Percentiles rank a stretch among this genome's conserved stretches.
phyloP scores from a whole-genome alignment of 768 basidiomycete genomes.

The Lactarius deliciosus region DNA sequence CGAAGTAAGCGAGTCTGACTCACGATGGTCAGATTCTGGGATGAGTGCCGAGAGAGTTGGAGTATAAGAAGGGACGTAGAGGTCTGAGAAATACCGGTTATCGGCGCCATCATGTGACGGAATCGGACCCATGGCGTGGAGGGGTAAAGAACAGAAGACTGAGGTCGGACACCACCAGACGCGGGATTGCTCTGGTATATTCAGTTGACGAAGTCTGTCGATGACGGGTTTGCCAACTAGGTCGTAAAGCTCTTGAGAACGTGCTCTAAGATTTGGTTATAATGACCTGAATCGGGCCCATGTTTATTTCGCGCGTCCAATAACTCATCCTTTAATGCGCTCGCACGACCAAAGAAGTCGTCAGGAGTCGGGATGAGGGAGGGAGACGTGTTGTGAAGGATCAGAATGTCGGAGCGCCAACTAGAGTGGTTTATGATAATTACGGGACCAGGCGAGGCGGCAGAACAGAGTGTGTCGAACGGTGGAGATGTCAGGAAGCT shows the following conservation, averaged over 20 bases:
- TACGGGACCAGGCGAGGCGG: background rate
- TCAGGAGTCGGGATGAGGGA: background rate
- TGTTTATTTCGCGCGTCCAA: background rate
- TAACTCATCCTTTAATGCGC: background rate
- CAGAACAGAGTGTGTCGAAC: background rate
- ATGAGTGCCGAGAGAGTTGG: background rate
- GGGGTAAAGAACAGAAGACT: background rate
- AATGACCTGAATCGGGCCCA: background rate
- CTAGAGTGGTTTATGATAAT: background rate
- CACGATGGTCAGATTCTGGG: background rate
- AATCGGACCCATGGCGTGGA: background rate
- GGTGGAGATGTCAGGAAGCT: background rate
- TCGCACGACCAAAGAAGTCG: background rate
- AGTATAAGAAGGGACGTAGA: slow-evolving; percentile 1
- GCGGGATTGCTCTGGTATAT: background rate
- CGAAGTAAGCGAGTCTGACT: background rate
- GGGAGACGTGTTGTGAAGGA: background rate
- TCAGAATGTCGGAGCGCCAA: background rate
- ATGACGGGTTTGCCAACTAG: background rate
- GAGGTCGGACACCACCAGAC: slow-evolving; percentile 1
- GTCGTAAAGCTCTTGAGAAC: background rate
- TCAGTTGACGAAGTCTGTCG: background rate
- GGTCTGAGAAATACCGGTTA: background rate
- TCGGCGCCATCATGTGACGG: background rate
- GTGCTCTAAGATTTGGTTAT: background rate